Evolutionary conservation across 805 yeast species (phyloP), one percentile per base, ranked within the genome.

Genomic region (Grigorovia transvaalensis): DNA sequence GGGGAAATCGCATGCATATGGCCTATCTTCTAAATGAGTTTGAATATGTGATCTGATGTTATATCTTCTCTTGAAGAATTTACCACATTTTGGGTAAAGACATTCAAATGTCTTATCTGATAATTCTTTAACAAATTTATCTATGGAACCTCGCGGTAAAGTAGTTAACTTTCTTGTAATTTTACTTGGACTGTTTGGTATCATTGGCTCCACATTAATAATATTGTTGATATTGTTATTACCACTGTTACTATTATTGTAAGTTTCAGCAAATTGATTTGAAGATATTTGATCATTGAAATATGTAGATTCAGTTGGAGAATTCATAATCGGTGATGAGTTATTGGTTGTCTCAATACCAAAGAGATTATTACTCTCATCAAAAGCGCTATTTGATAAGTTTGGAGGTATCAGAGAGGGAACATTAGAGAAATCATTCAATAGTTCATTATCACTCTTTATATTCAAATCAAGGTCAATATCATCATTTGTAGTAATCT

Each of bases 31-130:
- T 48, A 93, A 70, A 73, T 93, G 99, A 0, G 99, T 93, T 66
- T 93, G 99, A 52, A 93, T 90, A 67, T 93, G 99, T 0, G 96
- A 88, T 55, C 98, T 74, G 12, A 88, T 88, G 62, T 93, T 93
- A 68, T 95, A 95, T 47, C 96, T 75, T 62, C 99, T 76, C 8
- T 89, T 81, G 69, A 93, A 91, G 51, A 77, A 71, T 69, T 93
- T 89, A 9, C 86, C 85, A 70, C 99, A 93, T 51, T 75, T 75
- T 15, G 84, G 78, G 67, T 74, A 91, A 53, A 78, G 74, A 68
- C 99, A 93, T 41, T 81, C 75, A 70, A 77, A 95, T 33, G 77
- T 73, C 54, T 83, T 85, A 48, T 84, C 79, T 57, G 85, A 84
- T 7, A 96, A 89, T 1, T 95, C 96, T 49, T 76, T 77, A 67